Conservation (phyloP, 2,329 filamentous ascomycete genomes). For the Aurifilum marmelostoma region DNA sequence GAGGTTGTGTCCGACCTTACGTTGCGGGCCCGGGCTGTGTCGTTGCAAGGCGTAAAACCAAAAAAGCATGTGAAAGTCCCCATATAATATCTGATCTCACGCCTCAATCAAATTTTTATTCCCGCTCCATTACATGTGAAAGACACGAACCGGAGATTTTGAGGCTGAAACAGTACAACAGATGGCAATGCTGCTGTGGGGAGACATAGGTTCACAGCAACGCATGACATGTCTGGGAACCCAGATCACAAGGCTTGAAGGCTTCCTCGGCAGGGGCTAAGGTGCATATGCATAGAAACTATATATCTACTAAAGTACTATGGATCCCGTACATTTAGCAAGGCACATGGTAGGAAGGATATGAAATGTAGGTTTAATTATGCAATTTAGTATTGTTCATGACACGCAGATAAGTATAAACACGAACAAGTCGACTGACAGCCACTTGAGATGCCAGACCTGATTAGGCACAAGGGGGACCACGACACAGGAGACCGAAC, state of each 20-base stretch:
- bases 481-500: too few species aligned
- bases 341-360: not conserved
- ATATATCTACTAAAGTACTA: too few species aligned
- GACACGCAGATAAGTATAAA: too few species aligned
- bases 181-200: not conserved
- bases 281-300: not conserved
- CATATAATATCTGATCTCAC: not conserved
- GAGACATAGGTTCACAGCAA: too few species aligned
- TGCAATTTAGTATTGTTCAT: too few species aligned
- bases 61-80: constrained; percentile 12
- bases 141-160: not conserved
- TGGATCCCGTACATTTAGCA: too few species aligned
- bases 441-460: too few species aligned
- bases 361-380: too few species aligned
- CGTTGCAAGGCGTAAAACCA: not conserved
- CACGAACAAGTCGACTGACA: too few species aligned
- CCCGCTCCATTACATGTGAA: not conserved
- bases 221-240: not conserved
- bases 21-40: not conserved
- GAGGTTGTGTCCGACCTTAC: not conserved
- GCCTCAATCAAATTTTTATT: not conserved
- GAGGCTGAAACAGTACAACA: not conserved
- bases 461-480: too few species aligned
- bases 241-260: not conserved
- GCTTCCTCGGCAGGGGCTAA: not conserved